Conservation (phyloP, 2,329 filamentous ascomycete species). For the Karstenula rhodostoma region DNA sequence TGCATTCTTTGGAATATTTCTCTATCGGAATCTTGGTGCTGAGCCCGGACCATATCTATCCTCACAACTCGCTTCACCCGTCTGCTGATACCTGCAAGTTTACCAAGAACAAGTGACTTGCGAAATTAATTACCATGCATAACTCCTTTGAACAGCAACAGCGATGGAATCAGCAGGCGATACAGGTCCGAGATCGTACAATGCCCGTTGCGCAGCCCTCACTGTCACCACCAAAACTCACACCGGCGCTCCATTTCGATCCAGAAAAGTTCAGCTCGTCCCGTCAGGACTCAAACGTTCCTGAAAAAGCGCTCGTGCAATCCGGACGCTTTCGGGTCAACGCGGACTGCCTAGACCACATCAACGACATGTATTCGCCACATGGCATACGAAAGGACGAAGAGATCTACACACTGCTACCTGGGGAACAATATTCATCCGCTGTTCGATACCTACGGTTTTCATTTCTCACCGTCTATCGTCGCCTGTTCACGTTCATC, state of each 20-base stretch:
- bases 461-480: slow-evolving; percentile 43
- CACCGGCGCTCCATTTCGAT: slow-evolving; percentile 24
- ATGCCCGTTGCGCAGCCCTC: background rate
- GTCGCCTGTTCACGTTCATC: slow-evolving; percentile 53
- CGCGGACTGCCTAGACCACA: slow-evolving; percentile 13
- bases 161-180: background rate
- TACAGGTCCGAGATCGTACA: background rate
- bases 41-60: background rate
- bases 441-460: slow-evolving; percentile 29
- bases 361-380: background rate
- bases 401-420: background rate
- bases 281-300: slow-evolving; percentile 15
- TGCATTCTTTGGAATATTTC: background rate
- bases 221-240: slow-evolving; percentile 10
- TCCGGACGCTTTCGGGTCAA: background rate
- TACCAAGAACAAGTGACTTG: background rate
- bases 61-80: background rate
- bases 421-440: slow-evolving; percentile 21
- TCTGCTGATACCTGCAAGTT: background rate
- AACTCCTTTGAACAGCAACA: background rate
- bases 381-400: slow-evolving; percentile 4
- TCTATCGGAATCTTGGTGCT: background rate
- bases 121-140: background rate
- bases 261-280: slow-evolving; percentile 17
- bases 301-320: slow-evolving; percentile 29